phyloP scores from a whole-genome alignment of 345 rosid genomes.

The Eucalyptus polybractea region DNA sequence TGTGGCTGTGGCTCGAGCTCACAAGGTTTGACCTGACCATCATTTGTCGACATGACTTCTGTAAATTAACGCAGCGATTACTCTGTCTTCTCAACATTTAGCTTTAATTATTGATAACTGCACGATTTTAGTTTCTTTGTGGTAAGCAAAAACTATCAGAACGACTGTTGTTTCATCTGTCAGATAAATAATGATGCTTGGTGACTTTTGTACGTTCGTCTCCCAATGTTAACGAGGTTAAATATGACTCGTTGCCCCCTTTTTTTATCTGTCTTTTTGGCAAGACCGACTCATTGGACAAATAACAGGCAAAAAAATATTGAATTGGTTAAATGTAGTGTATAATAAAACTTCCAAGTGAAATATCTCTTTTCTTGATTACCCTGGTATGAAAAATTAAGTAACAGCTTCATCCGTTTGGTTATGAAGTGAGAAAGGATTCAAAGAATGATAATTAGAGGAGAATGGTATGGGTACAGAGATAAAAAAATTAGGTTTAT shows the following conservation, averaged over 20 bases:
- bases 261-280: not conserved
- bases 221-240: not conserved
- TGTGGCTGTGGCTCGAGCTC: constrained; percentile 54
- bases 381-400: not conserved
- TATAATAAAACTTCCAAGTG: not conserved
- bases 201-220: not conserved
- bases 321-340: not conserved
- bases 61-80: not conserved
- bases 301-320: not conserved
- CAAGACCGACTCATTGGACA: not conserved
- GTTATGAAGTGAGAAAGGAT: not conserved
- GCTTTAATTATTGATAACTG: not conserved
- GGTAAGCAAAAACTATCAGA: not conserved
- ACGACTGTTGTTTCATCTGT: not conserved
- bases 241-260: not conserved
- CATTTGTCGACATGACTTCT: constrained; percentile 46
- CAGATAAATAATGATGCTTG: not conserved
- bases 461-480: not conserved
- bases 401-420: not conserved
- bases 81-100: not conserved
- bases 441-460: not conserved
- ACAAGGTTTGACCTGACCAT: constrained; percentile 30
- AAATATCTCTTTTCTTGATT: not conserved
- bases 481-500: not conserved
- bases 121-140: not conserved